phyloP scores from a whole-genome alignment of 768 basidiomycete genomes.

The Dentipellis fragilis region DNA sequence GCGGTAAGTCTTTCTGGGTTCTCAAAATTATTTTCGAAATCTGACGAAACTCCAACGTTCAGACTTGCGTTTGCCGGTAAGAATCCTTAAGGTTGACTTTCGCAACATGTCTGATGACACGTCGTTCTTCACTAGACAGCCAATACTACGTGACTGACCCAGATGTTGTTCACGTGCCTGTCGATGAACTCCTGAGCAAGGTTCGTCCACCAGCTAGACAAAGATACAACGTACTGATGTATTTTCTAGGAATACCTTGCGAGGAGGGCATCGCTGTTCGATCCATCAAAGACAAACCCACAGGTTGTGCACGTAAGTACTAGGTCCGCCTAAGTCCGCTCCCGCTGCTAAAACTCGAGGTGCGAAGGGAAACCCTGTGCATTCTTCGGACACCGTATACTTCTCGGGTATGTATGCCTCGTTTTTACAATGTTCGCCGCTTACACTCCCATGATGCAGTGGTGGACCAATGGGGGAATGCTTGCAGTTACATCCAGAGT shows the following conservation, averaged over 20 bases:
- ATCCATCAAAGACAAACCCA: slow-evolving; percentile 55
- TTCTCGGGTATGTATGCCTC: slow-evolving; percentile 57
- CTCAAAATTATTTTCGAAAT: neutral
- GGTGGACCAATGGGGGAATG: slow-evolving; percentile 81
- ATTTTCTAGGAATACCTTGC: slow-evolving; percentile 65
- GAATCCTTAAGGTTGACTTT: slow-evolving; percentile 3
- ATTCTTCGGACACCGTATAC: slow-evolving; percentile 91
- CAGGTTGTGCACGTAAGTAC: slow-evolving; percentile 53
- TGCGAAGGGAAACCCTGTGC: slow-evolving; percentile 66
- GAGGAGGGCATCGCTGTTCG: slow-evolving; percentile 69
- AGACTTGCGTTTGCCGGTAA: slow-evolving; percentile 62
- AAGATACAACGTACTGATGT: neutral
- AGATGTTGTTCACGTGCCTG: slow-evolving; percentile 64
- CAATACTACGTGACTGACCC: slow-evolving; percentile 93
- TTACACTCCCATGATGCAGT: slow-evolving; percentile 30
- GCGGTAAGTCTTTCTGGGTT: slow-evolving; percentile 34
- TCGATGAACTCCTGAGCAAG: slow-evolving; percentile 78
- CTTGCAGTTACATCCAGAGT: slow-evolving; percentile 83
- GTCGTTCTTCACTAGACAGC: slow-evolving; percentile 41
- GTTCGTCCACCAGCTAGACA: slow-evolving; percentile 25
- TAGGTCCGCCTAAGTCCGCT: neutral
- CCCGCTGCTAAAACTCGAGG: neutral
- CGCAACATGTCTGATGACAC: neutral
- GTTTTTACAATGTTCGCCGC: neutral
- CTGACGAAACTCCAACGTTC: slow-evolving; percentile 2